These are phyloP conservation scores for Saccharum hybrid DNA, from an alignment of 202 grass and related monocot species.

Conservation along the genomic window DNA sequence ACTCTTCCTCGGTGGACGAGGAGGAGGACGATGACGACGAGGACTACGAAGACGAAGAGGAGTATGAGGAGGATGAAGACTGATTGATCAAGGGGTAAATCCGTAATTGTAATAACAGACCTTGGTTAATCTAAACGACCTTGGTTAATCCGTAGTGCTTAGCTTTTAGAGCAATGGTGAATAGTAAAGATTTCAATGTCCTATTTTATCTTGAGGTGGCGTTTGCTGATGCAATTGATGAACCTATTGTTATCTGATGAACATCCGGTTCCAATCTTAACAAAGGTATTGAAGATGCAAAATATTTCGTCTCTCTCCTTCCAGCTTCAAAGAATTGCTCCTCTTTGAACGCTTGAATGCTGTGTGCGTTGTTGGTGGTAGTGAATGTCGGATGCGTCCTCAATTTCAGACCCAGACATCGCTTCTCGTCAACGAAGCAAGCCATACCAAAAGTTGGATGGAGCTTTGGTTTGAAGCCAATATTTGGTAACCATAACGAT, in stretches of 20 bases:
- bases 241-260: too few relatives aligned
- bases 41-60: conserved; percentile 29
- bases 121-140: conserved; percentile 10
- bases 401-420: neutral
- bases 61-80: conserved; percentile 2
- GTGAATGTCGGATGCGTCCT: neutral
- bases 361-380: neutral
- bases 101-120: neutral
- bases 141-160: neutral
- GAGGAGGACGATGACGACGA: conserved; percentile 14
- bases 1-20: neutral
- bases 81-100: neutral
- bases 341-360: neutral
- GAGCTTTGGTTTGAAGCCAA: too few relatives aligned
- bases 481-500: neutral
- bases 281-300: too few relatives aligned
- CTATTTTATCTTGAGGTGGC: too few relatives aligned
- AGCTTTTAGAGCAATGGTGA: neutral
- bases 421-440: neutral
- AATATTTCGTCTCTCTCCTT: too few relatives aligned
- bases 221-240: too few relatives aligned
- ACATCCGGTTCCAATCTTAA: too few relatives aligned
- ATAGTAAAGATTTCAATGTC: too few relatives aligned
- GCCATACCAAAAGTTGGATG: too few relatives aligned
- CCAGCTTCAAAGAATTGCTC: too few relatives aligned